A percentile compares a stretch with the other conserved stretches of the same genome.
Evolutionary conservation across 164 flowering plant species (phyloP).

Genomic region (grape (Vitis vinifera)): ASM3070453v1 NC_081811.1:6215001-6215500

Average conservation of each 20-base stretch:
- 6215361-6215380: constrained; percentile 38
- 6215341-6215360: constrained; percentile 28
- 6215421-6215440: constrained; percentile 41
- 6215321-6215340: constrained; percentile 14
- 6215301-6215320: background rate
- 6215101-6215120: no score
- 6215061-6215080: no score
- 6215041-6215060: no score
- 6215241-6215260: constrained; percentile 6
- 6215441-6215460: constrained; percentile 27
- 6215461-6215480: constrained; percentile 66
- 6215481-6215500: constrained; percentile 18
- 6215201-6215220: no score
- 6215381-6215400: constrained; percentile 10
- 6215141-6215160: no score
- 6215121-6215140: background rate
- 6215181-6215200: no score
- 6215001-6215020: no score
- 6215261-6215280: background rate
- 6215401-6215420: constrained; percentile 26
- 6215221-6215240: background rate
- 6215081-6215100: no score
- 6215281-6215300: background rate
- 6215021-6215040: no score
- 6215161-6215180: no score